Conservation (phyloP, 2,329 filamentous ascomycete genomes). For the Hymenoscyphus albidus region DNA sequence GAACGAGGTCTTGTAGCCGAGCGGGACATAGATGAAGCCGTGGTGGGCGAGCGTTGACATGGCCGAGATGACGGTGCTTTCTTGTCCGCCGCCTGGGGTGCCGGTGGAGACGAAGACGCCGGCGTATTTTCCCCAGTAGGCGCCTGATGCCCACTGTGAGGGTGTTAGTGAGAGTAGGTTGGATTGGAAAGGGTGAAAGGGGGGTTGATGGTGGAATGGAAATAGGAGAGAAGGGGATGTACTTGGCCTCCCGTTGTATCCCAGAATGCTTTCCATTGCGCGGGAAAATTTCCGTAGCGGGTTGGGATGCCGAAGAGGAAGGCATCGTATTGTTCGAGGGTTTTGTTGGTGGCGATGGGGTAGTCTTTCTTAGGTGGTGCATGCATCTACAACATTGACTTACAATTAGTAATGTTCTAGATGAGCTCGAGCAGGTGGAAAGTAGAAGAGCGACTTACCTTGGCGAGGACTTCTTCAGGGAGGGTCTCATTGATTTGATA, state of each 20-base stretch:
- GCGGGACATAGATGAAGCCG: slow-evolving; percentile 92
- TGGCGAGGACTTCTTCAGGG: slow-evolving; percentile 71
- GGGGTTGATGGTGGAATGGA: background rate
- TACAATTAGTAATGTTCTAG: background rate
- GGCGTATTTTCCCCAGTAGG: slow-evolving; percentile 81
- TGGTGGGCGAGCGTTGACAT: slow-evolving; percentile 89
- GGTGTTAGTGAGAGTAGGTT: background rate
- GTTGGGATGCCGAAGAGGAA: slow-evolving; percentile 95
- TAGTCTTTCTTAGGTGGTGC: slow-evolving; percentile 73
- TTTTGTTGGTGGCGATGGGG: slow-evolving; percentile 54
- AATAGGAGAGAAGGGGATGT: background rate
- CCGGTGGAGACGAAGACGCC: slow-evolving; percentile 90
- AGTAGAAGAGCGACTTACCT: slow-evolving; percentile 37
- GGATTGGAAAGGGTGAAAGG: background rate
- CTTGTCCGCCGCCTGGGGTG: slow-evolving; percentile 83
- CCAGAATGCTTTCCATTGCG: slow-evolving; percentile 88
- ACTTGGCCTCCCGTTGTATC: slow-evolving; percentile 77
- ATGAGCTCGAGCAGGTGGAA: background rate
- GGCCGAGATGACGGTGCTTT: slow-evolving; percentile 74
- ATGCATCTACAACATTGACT: slow-evolving; percentile 58
- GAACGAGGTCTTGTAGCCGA: slow-evolving; percentile 85
- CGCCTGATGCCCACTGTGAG: slow-evolving; percentile 64
- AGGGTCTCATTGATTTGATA: slow-evolving; percentile 81
- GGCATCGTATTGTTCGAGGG: slow-evolving; percentile 74
- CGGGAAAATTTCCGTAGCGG: slow-evolving; percentile 94